Conservation (phyloP, 768 basidiomycete species). For the Leccinum sublutescens region DNA sequence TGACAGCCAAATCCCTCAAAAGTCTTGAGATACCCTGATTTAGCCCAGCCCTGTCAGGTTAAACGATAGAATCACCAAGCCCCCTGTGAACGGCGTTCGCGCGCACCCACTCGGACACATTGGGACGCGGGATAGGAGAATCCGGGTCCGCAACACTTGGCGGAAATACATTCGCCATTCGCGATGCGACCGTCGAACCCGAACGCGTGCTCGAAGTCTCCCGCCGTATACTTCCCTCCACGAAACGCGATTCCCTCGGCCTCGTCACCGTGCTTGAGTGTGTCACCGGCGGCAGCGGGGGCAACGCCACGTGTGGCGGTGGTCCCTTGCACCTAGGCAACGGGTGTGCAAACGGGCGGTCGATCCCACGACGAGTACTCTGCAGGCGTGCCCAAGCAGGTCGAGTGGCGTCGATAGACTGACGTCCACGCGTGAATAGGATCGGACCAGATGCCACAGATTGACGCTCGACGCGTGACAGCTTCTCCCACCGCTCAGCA, state of each 20-base stretch:
- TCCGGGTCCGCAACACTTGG: slow-evolving; percentile 45
- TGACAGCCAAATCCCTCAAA: background rate
- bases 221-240: slow-evolving; percentile 25
- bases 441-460: slow-evolving; percentile 14
- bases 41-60: slow-evolving; percentile 4
- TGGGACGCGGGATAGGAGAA: slow-evolving; percentile 54
- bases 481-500: slow-evolving; percentile 31
- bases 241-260: slow-evolving; percentile 35
- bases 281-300: slow-evolving; percentile 30
- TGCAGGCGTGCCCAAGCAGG: slow-evolving; percentile 52
- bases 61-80: slow-evolving; percentile 13
- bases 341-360: slow-evolving; percentile 47
- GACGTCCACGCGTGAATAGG: slow-evolving; percentile 16
- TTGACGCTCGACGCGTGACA: slow-evolving; percentile 25
- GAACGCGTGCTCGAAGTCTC: slow-evolving; percentile 27
- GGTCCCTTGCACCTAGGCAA: slow-evolving; percentile 20
- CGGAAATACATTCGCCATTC: slow-evolving; percentile 36
- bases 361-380: slow-evolving; percentile 50
- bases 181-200: slow-evolving; percentile 15
- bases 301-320: slow-evolving; percentile 3
- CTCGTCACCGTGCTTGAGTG: slow-evolving; percentile 17
- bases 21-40: background rate
- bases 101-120: slow-evolving; percentile 51
- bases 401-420: slow-evolving; percentile 28
- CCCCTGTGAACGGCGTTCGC: slow-evolving; percentile 37